Percentiles rank a stretch among this genome's conserved stretches.
Conservation (phyloP, 331 rosid genomes). For the Malus hybrid region DNA sequence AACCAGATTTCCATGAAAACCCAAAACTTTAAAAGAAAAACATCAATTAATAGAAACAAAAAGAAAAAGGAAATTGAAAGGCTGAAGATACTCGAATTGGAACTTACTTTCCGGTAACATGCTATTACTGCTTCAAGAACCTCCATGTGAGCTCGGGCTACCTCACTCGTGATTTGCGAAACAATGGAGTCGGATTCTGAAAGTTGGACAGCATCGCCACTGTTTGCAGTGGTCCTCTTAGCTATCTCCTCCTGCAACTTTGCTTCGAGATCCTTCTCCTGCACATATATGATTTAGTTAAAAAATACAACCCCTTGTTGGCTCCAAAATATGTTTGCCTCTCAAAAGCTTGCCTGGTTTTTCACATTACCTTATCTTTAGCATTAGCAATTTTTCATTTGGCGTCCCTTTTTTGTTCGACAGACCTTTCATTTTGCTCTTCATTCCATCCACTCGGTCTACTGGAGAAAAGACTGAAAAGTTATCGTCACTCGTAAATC, state of each 20-base stretch:
- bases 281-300: background rate
- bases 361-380: constrained; percentile 50
- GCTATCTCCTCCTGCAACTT: constrained; percentile 44
- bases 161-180: constrained; percentile 34
- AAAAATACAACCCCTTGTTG: background rate
- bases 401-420: constrained; percentile 35
- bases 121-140: constrained; percentile 35
- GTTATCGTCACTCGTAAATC: constrained; percentile 1
- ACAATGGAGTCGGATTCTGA: constrained; percentile 41
- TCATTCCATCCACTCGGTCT: constrained; percentile 53
- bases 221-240: constrained; percentile 27
- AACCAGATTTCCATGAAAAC: background rate
- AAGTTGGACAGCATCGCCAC: constrained; percentile 26
- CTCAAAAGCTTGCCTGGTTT: background rate
- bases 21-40: background rate
- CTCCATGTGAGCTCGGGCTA: constrained; percentile 49
- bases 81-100: background rate
- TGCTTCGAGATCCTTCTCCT: constrained; percentile 24
- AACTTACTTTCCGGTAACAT: constrained; percentile 39
- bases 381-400: constrained; percentile 48
- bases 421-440: constrained; percentile 32
- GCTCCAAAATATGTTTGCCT: background rate
- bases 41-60: background rate
- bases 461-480: constrained; percentile 33
- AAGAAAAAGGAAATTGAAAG: background rate